phyloP scores from a whole-genome alignment of 1,139 yeast genomes.

The Sugiyamaella paludigena region DNA sequence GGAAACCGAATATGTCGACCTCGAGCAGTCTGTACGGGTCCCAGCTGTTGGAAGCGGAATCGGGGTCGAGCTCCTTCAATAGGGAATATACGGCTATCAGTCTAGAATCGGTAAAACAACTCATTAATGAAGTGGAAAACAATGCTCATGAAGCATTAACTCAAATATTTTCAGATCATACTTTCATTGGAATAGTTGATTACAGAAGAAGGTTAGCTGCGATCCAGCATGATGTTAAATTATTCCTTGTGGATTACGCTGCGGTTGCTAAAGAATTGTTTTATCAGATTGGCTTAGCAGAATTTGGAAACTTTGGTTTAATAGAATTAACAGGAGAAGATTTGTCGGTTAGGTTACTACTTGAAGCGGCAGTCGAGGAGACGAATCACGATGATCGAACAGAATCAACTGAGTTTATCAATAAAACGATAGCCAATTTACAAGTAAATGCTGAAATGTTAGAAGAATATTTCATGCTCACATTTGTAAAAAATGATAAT shows the following conservation, averaged over 20 bases:
- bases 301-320: slow-evolving; percentile 80
- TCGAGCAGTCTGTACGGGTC: slow-evolving; percentile 1
- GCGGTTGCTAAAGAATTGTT: slow-evolving; percentile 62
- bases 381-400: not conserved
- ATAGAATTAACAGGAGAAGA: slow-evolving; percentile 42
- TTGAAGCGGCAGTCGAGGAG: slow-evolving; percentile 10
- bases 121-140: slow-evolving; percentile 52
- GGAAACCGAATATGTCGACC: not conserved
- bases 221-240: slow-evolving; percentile 74
- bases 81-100: slow-evolving; percentile 17
- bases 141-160: slow-evolving; percentile 56
- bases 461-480: slow-evolving; percentile 68
- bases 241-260: slow-evolving; percentile 79
- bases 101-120: slow-evolving; percentile 43
- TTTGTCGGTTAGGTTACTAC: slow-evolving; percentile 19
- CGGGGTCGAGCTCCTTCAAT: not conserved
- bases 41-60: slow-evolving; percentile 1
- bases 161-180: slow-evolving; percentile 63
- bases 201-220: slow-evolving; percentile 66
- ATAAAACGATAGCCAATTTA: slow-evolving; percentile 15
- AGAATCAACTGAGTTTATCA: not conserved
- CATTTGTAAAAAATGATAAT: slow-evolving; percentile 26
- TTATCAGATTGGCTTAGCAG: slow-evolving; percentile 75
- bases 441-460: slow-evolving; percentile 60
- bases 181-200: slow-evolving; percentile 83